Evolutionary conservation across 805 yeast genomes (phyloP).

Genomic region (Ogataea ganodermae): DNA sequence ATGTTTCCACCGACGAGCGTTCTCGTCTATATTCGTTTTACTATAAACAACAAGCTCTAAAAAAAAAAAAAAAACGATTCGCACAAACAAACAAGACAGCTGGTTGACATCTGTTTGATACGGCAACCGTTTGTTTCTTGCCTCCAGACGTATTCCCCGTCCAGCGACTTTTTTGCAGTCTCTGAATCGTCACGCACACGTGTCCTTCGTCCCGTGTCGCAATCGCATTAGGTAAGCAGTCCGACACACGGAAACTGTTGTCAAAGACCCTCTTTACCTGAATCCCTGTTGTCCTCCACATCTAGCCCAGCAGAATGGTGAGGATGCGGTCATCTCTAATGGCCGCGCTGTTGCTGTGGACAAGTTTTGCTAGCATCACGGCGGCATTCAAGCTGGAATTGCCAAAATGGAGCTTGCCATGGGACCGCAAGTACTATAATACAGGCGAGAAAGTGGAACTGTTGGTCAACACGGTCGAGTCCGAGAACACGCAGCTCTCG

Average conservation of each 20-base stretch:
- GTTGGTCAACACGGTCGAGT: slow-evolving; percentile 74
- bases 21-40: not conserved
- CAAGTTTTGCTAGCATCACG: slow-evolving; percentile 2
- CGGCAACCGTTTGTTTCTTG: too few relatives aligned
- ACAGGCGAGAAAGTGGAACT: slow-evolving; percentile 66
- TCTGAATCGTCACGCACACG: too few relatives aligned
- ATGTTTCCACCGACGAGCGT: not conserved
- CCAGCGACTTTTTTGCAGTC: too few relatives aligned
- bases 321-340: not conserved
- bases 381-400: slow-evolving; percentile 13
- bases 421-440: slow-evolving; percentile 42
- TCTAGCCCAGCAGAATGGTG: not conserved
- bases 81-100: not conserved
- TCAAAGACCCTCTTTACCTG: too few relatives aligned
- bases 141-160: too few relatives aligned
- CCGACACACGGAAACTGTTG: not conserved
- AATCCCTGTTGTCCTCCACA: too few relatives aligned
- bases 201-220: too few relatives aligned
- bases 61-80: not conserved
- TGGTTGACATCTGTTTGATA: too few relatives aligned
- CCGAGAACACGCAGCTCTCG: slow-evolving; percentile 76
- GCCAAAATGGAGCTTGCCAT: slow-evolving; percentile 25
- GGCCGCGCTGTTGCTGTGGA: not conserved
- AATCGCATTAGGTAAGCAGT: not conserved
- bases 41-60: not conserved